phyloP scores from a whole-genome alignment of 331 rosid genomes.

The Pyrus hybrid region DNA sequence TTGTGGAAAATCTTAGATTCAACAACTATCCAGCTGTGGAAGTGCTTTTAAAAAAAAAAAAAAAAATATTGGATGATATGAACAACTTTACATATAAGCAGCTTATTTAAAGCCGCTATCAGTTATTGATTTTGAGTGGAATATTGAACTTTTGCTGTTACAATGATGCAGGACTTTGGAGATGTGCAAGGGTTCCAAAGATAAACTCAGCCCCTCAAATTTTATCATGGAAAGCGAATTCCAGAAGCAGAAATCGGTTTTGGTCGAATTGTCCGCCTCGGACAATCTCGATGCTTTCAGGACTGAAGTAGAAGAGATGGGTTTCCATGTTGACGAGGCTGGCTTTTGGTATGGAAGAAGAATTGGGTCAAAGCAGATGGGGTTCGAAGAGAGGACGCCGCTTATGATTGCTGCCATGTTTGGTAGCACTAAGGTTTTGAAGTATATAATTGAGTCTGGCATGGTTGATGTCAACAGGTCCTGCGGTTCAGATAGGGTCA shows the following conservation, averaged over 20 bases:
- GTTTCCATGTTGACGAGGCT: constrained; percentile 43
- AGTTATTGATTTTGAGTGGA: background rate
- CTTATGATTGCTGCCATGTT: constrained; percentile 90
- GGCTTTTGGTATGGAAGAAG: constrained; percentile 87
- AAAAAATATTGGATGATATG: background rate
- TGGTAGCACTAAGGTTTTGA: constrained; percentile 66
- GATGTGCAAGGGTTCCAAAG: constrained; percentile 72
- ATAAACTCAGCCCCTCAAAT: constrained; percentile 36
- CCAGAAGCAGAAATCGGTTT: constrained; percentile 46
- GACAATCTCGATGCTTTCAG: constrained; percentile 72
- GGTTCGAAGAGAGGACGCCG: constrained; percentile 75
- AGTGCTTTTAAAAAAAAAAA: background rate
- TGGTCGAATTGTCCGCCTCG: constrained; percentile 85
- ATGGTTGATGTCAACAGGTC: constrained; percentile 64
- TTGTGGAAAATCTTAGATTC: background rate
- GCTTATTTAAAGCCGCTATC: background rate
- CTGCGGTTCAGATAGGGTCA: constrained; percentile 70
- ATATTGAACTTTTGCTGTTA: constrained; percentile 13
- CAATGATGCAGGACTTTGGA: constrained; percentile 46
- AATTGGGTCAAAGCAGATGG: constrained; percentile 90
- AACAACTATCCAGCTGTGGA: background rate
- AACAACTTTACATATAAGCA: background rate
- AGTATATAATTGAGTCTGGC: constrained; percentile 48
- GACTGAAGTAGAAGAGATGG: constrained; percentile 57
- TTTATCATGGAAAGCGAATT: constrained; percentile 49